Evolutionary conservation across 208 protist genomes (phyloP).

Genomic region (Leishmania lainsoni): DNA sequence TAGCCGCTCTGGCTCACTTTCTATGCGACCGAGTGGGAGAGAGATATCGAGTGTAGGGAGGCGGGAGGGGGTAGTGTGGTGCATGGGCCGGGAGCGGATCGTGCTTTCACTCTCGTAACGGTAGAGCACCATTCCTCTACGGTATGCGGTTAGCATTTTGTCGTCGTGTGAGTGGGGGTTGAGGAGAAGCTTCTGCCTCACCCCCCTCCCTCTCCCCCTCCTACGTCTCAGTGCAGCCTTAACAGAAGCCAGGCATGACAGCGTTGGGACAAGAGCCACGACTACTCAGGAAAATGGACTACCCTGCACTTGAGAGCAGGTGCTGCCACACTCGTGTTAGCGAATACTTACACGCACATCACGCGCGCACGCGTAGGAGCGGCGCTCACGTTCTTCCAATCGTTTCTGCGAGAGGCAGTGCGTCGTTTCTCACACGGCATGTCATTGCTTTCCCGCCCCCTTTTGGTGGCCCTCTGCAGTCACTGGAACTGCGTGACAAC

Average conservation of each 20-base stretch:
- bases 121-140: neutral
- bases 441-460: neutral
- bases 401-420: neutral
- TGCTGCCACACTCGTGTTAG: neutral
- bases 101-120: neutral
- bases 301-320: neutral
- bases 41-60: neutral
- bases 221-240: neutral
- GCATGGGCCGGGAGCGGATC: neutral
- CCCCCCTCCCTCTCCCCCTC: neutral
- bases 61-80: neutral
- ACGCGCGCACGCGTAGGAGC: neutral
- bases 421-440: neutral
- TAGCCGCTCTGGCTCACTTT: neutral
- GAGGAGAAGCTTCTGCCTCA: neutral
- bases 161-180: neutral
- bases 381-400: neutral
- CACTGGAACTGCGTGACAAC: neutral
- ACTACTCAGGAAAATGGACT: neutral
- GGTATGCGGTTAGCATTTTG: neutral
- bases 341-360: neutral
- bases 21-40: neutral
- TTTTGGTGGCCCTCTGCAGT: neutral
- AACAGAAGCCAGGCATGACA: neutral
- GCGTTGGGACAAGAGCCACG: neutral